Evolutionary conservation across 257 asterid genomes (phyloP).

Genomic region (Przewalskia tangutica): DNA sequence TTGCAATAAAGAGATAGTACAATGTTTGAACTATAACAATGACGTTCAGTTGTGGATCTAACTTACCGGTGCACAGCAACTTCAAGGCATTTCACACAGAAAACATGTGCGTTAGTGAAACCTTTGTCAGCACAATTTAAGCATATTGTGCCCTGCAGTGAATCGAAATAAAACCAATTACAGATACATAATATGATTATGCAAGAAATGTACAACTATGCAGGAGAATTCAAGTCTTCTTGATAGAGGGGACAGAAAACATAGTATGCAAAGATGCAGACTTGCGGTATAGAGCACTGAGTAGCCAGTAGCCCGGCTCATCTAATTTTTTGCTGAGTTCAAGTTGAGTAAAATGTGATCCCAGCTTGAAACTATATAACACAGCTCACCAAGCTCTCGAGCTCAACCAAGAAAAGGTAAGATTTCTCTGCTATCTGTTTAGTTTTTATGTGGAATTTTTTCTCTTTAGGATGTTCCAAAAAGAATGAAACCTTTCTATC

Average conservation of each 20-base stretch:
- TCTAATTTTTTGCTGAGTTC: neutral
- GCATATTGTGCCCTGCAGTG: conserved; percentile 5
- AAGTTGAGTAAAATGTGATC: neutral
- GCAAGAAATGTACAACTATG: neutral
- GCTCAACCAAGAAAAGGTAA: neutral
- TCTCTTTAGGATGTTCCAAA: neutral
- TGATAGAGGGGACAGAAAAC: neutral
- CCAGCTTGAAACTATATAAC: neutral
- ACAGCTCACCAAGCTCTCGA: neutral
- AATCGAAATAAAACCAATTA: neutral
- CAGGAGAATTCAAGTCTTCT: neutral
- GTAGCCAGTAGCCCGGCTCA: neutral
- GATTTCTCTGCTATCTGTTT: neutral
- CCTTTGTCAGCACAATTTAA: conserved; percentile 8
- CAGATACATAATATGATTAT: neutral
- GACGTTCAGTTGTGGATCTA: neutral
- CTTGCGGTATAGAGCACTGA: neutral
- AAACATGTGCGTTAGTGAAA: conserved; percentile 1
- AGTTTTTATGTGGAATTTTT: neutral
- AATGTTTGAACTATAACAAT: neutral
- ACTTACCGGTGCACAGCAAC: conserved; percentile 19
- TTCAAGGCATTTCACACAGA: conserved; percentile 14
- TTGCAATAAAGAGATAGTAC: neutral
- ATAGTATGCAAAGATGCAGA: neutral
- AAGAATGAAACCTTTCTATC: neutral